phyloP scores from a whole-genome alignment of 495 filamentous ascomycete genomes.

The Cenococcum geophilum region DNA sequence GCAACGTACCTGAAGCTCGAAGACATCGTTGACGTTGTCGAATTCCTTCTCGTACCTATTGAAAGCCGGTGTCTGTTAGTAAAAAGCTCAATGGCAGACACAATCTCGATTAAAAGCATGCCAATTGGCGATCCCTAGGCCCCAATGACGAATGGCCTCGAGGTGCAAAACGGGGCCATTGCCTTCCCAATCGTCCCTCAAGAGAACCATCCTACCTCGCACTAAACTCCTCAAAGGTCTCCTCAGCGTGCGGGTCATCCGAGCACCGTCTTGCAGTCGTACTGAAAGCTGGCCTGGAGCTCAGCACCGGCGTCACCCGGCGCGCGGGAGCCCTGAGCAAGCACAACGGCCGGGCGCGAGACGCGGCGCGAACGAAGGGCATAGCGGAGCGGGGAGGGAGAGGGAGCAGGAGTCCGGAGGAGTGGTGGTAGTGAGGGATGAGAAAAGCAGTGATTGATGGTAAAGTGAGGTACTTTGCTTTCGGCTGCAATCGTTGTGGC shows the following conservation, averaged over 20 bases:
- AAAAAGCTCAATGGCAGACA: not conserved
- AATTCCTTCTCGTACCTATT: slow-evolving; percentile 98
- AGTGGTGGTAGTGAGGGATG: not conserved
- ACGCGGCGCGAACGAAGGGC: slow-evolving; percentile 30
- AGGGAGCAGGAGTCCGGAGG: slow-evolving; percentile 1
- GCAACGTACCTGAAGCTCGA: slow-evolving; percentile 90
- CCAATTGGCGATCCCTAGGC: not conserved
- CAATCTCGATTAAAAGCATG: too few species aligned
- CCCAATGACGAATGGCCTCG: not conserved
- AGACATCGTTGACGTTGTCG: slow-evolving; percentile 93
- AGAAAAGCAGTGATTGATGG: not conserved
- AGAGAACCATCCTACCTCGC: slow-evolving; percentile 65
- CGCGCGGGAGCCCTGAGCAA: slow-evolving; percentile 16
- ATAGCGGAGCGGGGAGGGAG: slow-evolving; percentile 10
- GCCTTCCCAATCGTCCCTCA: not conserved
- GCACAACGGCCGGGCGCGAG: slow-evolving; percentile 9
- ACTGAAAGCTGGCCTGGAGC: slow-evolving; percentile 28
- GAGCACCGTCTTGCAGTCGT: slow-evolving; percentile 22
- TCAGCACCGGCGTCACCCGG: slow-evolving; percentile 21
- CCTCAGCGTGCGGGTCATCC: slow-evolving; percentile 50
- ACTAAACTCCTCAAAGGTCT: slow-evolving; percentile 98
- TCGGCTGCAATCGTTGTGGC: not conserved
- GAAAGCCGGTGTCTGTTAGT: not conserved
- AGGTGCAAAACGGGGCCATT: too few species aligned
- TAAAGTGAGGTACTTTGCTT: not conserved